Evolutionary conservation across 441 rosid genomes (phyloP), one percentile per base, ranked within the genome.

Genomic region (Isatis lusitanica): DNA sequence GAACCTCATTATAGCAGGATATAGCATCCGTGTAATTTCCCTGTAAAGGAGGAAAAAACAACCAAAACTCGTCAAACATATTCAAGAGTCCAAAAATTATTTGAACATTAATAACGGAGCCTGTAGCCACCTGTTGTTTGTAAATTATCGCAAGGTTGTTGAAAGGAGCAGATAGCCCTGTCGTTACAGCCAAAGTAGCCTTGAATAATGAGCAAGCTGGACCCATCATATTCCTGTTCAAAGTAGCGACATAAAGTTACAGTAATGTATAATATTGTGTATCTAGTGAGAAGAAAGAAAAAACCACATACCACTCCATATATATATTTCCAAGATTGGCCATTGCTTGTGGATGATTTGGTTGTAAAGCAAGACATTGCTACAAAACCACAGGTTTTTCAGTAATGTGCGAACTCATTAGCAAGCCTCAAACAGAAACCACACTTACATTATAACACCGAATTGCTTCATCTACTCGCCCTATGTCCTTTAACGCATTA

Each of bases 1-100:
- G 96, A 77, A 93, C 97, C 85, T 96, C 98, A 79, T 89, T 93
- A 80, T 96, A 96, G 85, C 98, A 96, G 74, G 98, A 90, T 80
- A 96, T 96, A 69, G 99, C 99, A 85, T 96, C 98, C 3, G 87
- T 80, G 78, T 91, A 85, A 73, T 93, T 96, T 72, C 99, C 99
- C 99, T 95, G 88, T 10, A 59, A 30, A 65, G 60, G 11, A 69
- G 66, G 72, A 6, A 72, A 10, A 43, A 42, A 60, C n/a, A 40
- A 56, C 46, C n/a, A 48, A 16, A 51, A 6, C 33, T 52, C 28
- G 46, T 71, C 66, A 66, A 4, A 57, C 11, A 40, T 12, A 50
- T 13, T 7, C 51, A 57, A 39, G 21, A 50, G 38, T 53, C 13
- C 55, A 47, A 16, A 42, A 47, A 53, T 56, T 42, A 63, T 44